Evolutionary conservation across 179 eudicot species (phyloP).

Genomic region (Camellia oleifera): DNA sequence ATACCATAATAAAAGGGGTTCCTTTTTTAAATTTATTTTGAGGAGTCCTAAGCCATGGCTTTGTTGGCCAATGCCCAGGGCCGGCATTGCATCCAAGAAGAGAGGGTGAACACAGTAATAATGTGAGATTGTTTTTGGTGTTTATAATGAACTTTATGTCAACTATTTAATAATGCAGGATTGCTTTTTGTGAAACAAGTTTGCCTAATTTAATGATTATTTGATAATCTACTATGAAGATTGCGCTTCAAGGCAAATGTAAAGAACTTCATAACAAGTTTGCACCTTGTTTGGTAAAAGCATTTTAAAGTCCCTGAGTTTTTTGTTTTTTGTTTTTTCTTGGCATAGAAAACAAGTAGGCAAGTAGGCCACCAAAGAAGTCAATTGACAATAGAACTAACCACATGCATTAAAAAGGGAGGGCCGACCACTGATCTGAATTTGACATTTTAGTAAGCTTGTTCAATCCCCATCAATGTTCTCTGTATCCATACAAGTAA

Average conservation of each 20-base stretch:
- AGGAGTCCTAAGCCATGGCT: no score
- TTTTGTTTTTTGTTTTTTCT: background rate
- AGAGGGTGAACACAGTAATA: no score
- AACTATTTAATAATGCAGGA: no score
- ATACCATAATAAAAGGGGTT: no score
- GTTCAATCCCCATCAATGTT: background rate
- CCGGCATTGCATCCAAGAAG: no score
- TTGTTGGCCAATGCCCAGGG: no score
- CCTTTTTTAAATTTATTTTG: no score
- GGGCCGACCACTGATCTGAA: background rate
- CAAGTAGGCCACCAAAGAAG: background rate
- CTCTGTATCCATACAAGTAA: background rate
- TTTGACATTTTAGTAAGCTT: background rate
- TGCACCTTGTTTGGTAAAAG: background rate
- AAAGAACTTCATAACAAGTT: background rate
- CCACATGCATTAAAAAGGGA: conserved; percentile 3
- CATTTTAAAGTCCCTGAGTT: background rate
- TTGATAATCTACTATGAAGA: background rate
- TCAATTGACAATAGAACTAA: background rate
- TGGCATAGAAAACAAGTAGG: background rate
- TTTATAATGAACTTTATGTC: no score
- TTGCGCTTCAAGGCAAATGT: background rate
- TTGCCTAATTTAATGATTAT: no score
- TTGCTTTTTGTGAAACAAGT: background rate
- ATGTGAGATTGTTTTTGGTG: no score